These are phyloP conservation scores for Alisma plantagoaquatica DNA, from an alignment of 106 monocot species.

Conservation along the genomic window DNA sequence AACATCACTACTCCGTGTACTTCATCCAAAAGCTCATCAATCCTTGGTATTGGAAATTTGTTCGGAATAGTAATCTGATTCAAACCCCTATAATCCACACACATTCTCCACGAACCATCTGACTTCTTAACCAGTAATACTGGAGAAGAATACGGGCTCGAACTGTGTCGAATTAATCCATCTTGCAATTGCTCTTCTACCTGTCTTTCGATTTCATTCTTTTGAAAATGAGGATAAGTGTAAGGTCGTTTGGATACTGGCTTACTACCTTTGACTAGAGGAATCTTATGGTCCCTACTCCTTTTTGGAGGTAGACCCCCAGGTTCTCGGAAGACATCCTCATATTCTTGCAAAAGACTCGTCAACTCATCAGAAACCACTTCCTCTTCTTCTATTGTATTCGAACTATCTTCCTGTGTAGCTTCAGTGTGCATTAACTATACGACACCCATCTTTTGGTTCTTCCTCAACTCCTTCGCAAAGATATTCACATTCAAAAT, in stretches of 20 bases:
- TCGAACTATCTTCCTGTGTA: too few species aligned
- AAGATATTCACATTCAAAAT: not conserved
- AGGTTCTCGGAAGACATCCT: not conserved
- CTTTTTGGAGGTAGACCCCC: not conserved
- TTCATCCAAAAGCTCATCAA: too few species aligned
- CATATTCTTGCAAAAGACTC: too few species aligned
- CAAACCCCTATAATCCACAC: not conserved
- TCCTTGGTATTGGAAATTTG: not conserved
- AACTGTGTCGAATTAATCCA: not conserved
- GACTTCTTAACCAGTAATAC: not conserved
- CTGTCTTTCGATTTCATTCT: not conserved
- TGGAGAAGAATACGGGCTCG: not conserved
- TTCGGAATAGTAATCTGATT: not conserved
- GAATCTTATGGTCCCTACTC: not conserved
- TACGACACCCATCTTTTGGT: not conserved
- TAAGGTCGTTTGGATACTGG: not conserved
- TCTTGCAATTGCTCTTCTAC: not conserved
- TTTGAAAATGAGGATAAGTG: not conserved
- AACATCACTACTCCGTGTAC: not conserved
- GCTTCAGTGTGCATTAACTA: not conserved
- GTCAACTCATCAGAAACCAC: too few species aligned
- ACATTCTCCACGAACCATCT: not conserved
- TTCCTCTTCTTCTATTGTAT: too few species aligned
- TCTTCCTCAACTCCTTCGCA: too few species aligned
- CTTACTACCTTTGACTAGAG: not conserved